A percentile compares a stretch with the other conserved stretches of the same genome.
phyloP scores from a whole-genome alignment of 768 basidiomycete species.

The Candolleomyces aberdarensis region DNA sequence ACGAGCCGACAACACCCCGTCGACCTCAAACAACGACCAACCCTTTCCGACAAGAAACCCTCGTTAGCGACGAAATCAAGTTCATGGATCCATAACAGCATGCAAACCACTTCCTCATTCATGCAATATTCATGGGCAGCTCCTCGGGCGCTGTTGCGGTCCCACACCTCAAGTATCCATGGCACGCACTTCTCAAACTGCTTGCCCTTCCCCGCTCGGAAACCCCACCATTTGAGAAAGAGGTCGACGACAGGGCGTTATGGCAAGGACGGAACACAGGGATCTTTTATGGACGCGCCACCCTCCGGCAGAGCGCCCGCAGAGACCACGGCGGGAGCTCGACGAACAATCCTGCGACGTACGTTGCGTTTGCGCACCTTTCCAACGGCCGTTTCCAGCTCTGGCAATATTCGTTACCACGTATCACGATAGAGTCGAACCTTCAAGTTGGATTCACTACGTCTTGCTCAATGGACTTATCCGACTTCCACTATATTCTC shows the following conservation, averaged over 20 bases:
- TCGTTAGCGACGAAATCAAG: conserved; percentile 45
- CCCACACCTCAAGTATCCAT: conserved; percentile 40
- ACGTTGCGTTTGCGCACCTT: no score
- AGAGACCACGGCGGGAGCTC: no score
- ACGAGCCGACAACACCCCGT: conserved; percentile 32
- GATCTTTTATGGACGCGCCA: conserved; percentile 36
- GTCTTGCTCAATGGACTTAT: no score
- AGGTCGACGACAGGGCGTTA: conserved; percentile 54
- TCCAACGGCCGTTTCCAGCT: no score
- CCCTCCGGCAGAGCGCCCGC: conserved; percentile 50
- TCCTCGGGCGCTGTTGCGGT: conserved; percentile 44
- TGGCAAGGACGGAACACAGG: conserved; percentile 81
- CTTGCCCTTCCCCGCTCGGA: conserved; percentile 36
- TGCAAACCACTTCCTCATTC: conserved; percentile 32
- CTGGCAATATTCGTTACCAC: no score
- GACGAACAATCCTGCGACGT: no score
- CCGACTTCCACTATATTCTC: no score
- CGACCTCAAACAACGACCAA: conserved; percentile 32
- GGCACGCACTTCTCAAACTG: conserved; percentile 52
- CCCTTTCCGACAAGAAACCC: conserved; percentile 32
- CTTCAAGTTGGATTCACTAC: no score
- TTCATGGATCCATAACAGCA: conserved; percentile 50
- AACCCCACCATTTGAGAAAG: conserved; percentile 65
- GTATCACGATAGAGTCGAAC: no score
- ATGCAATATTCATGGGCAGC: conserved; percentile 53